Conservation (phyloP, 768 basidiomycete genomes). For the Russula griseocarnosa region DNA sequence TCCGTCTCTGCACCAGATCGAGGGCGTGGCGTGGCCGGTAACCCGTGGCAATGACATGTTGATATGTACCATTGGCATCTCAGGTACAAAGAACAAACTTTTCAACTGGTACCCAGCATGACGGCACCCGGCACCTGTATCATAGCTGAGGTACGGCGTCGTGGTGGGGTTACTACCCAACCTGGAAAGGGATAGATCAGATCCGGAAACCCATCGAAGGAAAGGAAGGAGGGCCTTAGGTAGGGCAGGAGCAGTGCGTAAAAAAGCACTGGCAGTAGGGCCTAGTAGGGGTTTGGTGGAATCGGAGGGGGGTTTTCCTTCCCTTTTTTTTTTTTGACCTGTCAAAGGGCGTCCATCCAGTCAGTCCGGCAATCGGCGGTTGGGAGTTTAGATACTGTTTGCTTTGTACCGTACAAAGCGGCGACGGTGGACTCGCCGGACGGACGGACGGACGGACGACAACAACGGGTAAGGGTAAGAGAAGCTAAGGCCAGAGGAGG, state of each 20-base stretch:
- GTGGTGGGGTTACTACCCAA: not conserved
- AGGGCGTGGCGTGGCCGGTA: constrained; percentile 2
- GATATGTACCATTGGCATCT: not conserved
- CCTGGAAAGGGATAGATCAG: not conserved
- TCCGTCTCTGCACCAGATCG: not conserved
- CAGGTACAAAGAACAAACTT: not conserved
- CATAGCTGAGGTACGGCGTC: not conserved
- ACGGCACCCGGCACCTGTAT: not conserved
- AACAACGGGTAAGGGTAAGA: not conserved
- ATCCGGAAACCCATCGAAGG: not conserved
- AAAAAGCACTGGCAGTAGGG: not conserved
- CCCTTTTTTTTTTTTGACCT: not conserved
- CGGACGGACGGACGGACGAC: too few relatives aligned
- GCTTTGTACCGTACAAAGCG: not conserved
- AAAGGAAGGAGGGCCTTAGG: not conserved
- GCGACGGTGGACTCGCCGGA: not conserved
- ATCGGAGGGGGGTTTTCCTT: too few relatives aligned
- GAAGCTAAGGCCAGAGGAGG: not conserved
- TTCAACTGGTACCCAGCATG: not conserved
- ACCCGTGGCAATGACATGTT: not conserved
- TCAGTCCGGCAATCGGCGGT: constrained; percentile 1
- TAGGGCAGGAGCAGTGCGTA: not conserved
- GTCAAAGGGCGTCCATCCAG: not conserved
- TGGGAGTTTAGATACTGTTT: not conserved
- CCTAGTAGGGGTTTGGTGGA: not conserved